phyloP scores from a whole-genome alignment of 139 green algal genomes.

The Coelastrella sp. region DNA sequence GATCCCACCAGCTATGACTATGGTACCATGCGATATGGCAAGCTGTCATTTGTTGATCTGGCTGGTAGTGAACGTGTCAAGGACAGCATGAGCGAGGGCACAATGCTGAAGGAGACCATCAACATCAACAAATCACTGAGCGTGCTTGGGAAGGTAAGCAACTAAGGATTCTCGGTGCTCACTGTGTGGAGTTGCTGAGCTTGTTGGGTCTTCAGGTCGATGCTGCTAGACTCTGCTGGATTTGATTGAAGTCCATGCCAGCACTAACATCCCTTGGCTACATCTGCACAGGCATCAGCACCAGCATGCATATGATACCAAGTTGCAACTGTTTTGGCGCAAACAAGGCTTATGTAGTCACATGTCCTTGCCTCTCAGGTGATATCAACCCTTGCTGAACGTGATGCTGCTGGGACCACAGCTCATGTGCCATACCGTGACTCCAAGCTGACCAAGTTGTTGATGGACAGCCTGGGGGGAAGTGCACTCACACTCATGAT shows the following conservation, averaged over 20 bases:
- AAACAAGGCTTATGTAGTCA: too few relatives aligned
- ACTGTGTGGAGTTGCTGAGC: background rate
- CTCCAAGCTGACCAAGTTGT: constrained; percentile 91
- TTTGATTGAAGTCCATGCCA: background rate
- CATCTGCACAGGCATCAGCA: too few relatives aligned
- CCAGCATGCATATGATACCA: too few relatives aligned
- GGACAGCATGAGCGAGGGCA: constrained; percentile 76
- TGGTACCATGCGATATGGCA: constrained; percentile 71
- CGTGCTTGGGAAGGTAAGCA: constrained; percentile 89
- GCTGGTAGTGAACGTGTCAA: constrained; percentile 92
- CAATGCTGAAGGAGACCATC: constrained; percentile 88
- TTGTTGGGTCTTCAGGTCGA: background rate
- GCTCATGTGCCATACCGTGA: constrained; percentile 66
- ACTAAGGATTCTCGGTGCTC: background rate
- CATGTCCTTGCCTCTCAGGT: constrained; percentile 58
- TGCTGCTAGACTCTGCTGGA: background rate
- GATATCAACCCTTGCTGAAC: constrained; percentile 77
- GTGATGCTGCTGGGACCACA: constrained; percentile 45
- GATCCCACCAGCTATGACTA: constrained; percentile 63
- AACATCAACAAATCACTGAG: constrained; percentile 96
- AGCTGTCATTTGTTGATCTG: constrained; percentile 94
- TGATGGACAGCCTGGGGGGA: constrained; percentile 87
- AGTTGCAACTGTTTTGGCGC: too few relatives aligned
- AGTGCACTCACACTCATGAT: constrained; percentile 88
- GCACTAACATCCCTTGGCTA: too few relatives aligned